These are phyloP conservation scores for Exsudoporus frostii DNA, from an alignment of 768 basidiomycete species.

Conservation along the genomic window DNA sequence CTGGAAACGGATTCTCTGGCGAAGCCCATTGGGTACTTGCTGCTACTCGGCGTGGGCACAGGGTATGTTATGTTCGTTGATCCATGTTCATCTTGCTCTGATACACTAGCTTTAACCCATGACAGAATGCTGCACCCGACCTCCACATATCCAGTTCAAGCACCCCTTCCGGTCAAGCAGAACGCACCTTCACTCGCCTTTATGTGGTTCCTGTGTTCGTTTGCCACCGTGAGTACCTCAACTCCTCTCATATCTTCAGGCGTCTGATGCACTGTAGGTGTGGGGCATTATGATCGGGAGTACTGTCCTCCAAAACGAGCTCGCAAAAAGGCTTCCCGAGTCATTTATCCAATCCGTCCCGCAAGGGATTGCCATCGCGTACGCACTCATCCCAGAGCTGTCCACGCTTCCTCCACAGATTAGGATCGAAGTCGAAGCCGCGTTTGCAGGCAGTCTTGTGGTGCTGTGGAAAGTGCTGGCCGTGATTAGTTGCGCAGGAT, in stretches of 20 bases:
- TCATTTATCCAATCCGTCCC: slow-evolving; percentile 36
- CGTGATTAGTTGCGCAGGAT: slow-evolving; percentile 26
- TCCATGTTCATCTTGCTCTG: not conserved
- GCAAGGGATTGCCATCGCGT: slow-evolving; percentile 40
- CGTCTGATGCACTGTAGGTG: slow-evolving; percentile 24
- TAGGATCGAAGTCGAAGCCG: slow-evolving; percentile 33
- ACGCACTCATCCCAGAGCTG: slow-evolving; percentile 46
- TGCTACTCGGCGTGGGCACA: not conserved
- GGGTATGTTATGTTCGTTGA: slow-evolving; percentile 1
- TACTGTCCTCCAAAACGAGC: slow-evolving; percentile 48
- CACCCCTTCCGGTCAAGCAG: slow-evolving; percentile 38
- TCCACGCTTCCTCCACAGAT: slow-evolving; percentile 33
- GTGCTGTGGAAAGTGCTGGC: slow-evolving; percentile 43
- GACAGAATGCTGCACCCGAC: slow-evolving; percentile 9
- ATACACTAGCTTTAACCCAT: not conserved
- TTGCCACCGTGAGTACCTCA: slow-evolving; percentile 30
- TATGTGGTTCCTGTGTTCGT: slow-evolving; percentile 37
- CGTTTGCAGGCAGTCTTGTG: slow-evolving; percentile 40
- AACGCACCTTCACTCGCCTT: slow-evolving; percentile 47
- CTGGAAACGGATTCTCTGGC: slow-evolving; percentile 22
- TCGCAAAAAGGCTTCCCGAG: slow-evolving; percentile 39
- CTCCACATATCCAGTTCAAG: slow-evolving; percentile 45
- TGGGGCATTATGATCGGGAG: slow-evolving; percentile 51
- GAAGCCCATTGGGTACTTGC: slow-evolving; percentile 15
- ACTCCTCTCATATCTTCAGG: not conserved